Percentiles rank a stretch among this genome's conserved stretches.
Conservation (phyloP, 2,329 filamentous ascomycete species). For the Neofusicoccum umdonicola region DNA sequence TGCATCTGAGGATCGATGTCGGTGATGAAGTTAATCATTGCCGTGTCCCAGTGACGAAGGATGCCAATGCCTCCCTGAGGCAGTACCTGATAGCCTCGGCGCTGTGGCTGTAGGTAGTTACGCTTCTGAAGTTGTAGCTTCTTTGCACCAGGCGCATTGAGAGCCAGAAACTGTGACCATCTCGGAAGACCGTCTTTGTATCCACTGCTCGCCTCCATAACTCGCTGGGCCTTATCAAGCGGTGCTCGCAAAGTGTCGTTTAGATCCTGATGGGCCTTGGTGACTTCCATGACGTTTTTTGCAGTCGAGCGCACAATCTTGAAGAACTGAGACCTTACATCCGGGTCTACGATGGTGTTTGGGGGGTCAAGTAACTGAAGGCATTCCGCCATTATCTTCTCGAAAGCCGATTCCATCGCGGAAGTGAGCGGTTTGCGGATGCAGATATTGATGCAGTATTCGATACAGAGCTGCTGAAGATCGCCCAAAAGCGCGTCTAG, state of each 20-base stretch:
- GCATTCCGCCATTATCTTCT: not conserved
- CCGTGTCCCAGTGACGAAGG: not conserved
- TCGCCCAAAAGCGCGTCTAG: not conserved
- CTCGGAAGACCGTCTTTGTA: not conserved
- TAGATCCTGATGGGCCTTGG: not conserved
- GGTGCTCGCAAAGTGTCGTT: not conserved
- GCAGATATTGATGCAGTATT: not conserved
- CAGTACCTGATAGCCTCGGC: not conserved
- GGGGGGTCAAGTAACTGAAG: not conserved
- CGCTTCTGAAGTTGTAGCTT: not conserved
- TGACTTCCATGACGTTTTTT: not conserved
- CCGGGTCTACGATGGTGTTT: not conserved
- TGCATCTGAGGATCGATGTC: not conserved
- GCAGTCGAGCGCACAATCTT: not conserved
- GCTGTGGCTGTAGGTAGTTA: not conserved
- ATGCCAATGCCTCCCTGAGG: not conserved
- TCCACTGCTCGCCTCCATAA: not conserved
- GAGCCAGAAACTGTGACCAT: not conserved
- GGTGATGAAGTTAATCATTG: not conserved
- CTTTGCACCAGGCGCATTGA: not conserved
- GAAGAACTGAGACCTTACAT: not conserved
- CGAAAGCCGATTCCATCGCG: not conserved
- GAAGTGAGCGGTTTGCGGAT: no score
- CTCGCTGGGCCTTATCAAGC: not conserved
- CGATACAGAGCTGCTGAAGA: not conserved